A percentile compares a stretch with the other conserved stretches of the same genome.
These are phyloP conservation scores for Batrachochytrium dendrobatidis DNA, from an alignment of 371 early-diverging fungal species.

Conservation along the genomic window DNA sequence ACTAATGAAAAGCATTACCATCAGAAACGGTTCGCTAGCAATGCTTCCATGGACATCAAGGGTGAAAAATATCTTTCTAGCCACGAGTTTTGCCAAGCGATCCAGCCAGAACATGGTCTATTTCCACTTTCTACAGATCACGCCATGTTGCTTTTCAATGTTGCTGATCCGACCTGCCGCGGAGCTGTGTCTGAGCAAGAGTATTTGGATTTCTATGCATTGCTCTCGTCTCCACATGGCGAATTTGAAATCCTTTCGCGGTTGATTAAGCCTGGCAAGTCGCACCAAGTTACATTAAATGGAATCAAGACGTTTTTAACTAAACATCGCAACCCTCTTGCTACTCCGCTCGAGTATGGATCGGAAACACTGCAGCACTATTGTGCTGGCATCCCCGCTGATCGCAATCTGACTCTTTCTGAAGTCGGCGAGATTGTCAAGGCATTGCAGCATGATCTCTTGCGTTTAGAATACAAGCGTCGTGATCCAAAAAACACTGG, in stretches of 20 bases:
- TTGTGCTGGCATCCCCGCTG: constrained; percentile 55
- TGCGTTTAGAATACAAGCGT: constrained; percentile 70
- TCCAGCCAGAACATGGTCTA: constrained; percentile 38
- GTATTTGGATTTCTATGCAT: constrained; percentile 65
- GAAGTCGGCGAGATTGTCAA: constrained; percentile 77
- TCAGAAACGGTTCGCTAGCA: background rate
- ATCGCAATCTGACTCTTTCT: constrained; percentile 55
- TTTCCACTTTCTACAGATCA: constrained; percentile 39
- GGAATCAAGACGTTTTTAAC: constrained; percentile 61
- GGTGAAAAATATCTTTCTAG: constrained; percentile 55
- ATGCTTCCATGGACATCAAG: constrained; percentile 18
- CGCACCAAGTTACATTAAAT: constrained; percentile 40
- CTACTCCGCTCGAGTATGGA: constrained; percentile 63
- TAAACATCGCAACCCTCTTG: constrained; percentile 47
- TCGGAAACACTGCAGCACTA: constrained; percentile 62
- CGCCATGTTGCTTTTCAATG: constrained; percentile 51
- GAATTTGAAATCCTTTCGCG: constrained; percentile 76
- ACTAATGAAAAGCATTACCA: too few relatives aligned
- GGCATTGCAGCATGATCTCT: constrained; percentile 68
- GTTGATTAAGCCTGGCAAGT: constrained; percentile 20
- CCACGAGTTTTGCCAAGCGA: constrained; percentile 60
- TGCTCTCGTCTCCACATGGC: constrained; percentile 70
- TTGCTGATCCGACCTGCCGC: constrained; percentile 62
- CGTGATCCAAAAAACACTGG: constrained; percentile 62
- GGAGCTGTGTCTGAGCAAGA: constrained; percentile 63